Evolutionary conservation across 495 filamentous ascomycete species (phyloP).

Genomic region (Podospora pseudopauciseta): DNA sequence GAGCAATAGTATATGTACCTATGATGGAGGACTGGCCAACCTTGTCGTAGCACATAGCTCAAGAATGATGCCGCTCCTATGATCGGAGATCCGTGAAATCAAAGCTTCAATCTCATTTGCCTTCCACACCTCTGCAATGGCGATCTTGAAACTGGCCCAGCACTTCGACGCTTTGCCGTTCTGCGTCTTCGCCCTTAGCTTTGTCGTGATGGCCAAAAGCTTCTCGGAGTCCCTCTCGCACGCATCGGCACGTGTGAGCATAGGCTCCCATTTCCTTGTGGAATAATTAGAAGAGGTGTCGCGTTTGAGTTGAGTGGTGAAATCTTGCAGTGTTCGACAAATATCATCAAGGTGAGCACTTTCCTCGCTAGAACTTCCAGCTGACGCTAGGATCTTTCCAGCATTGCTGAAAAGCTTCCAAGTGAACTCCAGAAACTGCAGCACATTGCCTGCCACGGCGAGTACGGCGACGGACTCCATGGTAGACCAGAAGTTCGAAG

Average conservation of each 20-base stretch:
- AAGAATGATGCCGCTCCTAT: not conserved
- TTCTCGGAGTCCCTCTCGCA: not conserved
- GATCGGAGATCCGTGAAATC: not conserved
- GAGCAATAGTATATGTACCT: no score
- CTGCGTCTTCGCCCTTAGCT: not conserved
- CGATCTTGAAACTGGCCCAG: not conserved
- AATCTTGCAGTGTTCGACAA: not conserved
- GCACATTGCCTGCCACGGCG: not conserved
- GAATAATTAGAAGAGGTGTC: not conserved
- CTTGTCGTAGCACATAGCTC: not conserved
- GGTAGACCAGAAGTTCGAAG: not conserved
- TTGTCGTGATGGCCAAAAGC: not conserved
- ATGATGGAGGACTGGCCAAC: not conserved
- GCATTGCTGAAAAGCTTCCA: not conserved
- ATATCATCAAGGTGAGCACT: not conserved
- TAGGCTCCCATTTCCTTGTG: no score
- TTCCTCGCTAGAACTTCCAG: not conserved
- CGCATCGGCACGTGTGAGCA: not conserved
- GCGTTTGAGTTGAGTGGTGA: not conserved
- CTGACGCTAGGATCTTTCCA: not conserved
- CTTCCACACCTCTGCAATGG: not conserved
- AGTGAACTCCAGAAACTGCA: not conserved
- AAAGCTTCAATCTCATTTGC: not conserved
- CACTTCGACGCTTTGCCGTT: not conserved
- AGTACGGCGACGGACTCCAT: not conserved